A percentile compares a stretch with the other conserved stretches of the same genome.
Conservation (phyloP, 306 rosid genomes). For the Abrus pulchellus region DNA sequence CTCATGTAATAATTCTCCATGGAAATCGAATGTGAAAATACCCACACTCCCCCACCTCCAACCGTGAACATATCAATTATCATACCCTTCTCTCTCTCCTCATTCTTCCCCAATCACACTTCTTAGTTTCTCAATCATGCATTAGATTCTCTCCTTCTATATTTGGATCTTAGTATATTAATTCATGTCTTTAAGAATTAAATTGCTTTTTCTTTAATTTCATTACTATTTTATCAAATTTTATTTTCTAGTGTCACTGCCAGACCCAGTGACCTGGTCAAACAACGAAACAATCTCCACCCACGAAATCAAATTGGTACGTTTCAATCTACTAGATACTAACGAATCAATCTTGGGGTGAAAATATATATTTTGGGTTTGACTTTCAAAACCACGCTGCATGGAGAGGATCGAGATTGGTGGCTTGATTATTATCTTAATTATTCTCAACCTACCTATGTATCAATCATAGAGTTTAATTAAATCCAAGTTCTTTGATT, state of each 20-base stretch:
- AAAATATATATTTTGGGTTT: neutral
- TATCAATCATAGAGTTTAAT: neutral
- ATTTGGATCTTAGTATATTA: too few relatives aligned
- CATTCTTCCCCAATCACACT: conserved; percentile 36
- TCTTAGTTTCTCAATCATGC: conserved; percentile 41
- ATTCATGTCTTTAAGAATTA: too few relatives aligned
- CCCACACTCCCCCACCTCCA: neutral
- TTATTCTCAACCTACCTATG: neutral
- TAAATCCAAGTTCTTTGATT: neutral
- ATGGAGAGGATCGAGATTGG: neutral
- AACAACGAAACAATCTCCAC: neutral
- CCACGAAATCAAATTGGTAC: neutral
- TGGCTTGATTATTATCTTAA: neutral
- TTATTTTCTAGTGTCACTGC: neutral
- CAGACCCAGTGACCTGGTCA: neutral
- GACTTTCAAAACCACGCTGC: conserved; percentile 21
- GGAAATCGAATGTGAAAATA: conserved; percentile 41
- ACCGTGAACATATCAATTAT: neutral
- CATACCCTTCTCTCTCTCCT: neutral
- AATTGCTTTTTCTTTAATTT: neutral
- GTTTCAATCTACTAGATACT: conserved; percentile 5
- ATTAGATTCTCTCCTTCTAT: neutral
- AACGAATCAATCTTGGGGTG: neutral
- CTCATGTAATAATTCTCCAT: conserved; percentile 18
- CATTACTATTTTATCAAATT: neutral